These are phyloP conservation scores for Enteropsectra breve DNA, from an alignment of 371 early-diverging fungal genomes.

Conservation along the genomic window DNA sequence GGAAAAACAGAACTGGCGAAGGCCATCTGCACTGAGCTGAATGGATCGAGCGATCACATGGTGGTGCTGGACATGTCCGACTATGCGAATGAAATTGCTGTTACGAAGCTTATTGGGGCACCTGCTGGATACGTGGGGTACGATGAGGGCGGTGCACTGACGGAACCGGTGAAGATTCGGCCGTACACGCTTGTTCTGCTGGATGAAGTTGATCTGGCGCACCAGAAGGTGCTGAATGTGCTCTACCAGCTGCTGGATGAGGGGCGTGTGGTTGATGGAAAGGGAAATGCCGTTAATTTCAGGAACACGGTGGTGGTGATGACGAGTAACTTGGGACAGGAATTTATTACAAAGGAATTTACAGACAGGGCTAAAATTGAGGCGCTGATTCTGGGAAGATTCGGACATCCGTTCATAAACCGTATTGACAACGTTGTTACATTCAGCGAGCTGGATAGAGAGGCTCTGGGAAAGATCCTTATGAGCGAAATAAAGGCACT, in stretches of 20 bases:
- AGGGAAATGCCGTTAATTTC: conserved; percentile 68
- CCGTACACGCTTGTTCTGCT: conserved; percentile 75
- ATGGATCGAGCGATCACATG: conserved; percentile 71
- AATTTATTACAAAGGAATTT: conserved; percentile 48
- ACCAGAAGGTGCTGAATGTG: conserved; percentile 69
- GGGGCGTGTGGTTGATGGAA: conserved; percentile 71
- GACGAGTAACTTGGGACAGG: conserved; percentile 69
- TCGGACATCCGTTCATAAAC: conserved; percentile 74
- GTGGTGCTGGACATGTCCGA: conserved; percentile 82
- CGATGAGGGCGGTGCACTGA: conserved; percentile 73
- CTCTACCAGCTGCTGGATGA: conserved; percentile 75
- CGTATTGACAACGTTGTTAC: conserved; percentile 71
- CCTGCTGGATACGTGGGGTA: conserved; percentile 76
- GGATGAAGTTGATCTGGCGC: conserved; percentile 83
- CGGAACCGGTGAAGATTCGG: conserved; percentile 74
- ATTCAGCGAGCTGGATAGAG: conserved; percentile 66
- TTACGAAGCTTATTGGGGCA: conserved; percentile 74
- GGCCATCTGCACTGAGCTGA: conserved; percentile 72
- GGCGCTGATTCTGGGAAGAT: conserved; percentile 66
- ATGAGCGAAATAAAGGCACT: conserved; percentile 65
- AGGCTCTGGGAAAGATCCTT: conserved; percentile 64
- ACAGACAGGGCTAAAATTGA: conserved; percentile 62
- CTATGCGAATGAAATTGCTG: conserved; percentile 71
- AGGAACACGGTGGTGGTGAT: conserved; percentile 70
- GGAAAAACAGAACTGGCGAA: conserved; percentile 81